Evolutionary conservation across 345 rosid species (phyloP).

Genomic region (Gossypium ekmanianum): DNA sequence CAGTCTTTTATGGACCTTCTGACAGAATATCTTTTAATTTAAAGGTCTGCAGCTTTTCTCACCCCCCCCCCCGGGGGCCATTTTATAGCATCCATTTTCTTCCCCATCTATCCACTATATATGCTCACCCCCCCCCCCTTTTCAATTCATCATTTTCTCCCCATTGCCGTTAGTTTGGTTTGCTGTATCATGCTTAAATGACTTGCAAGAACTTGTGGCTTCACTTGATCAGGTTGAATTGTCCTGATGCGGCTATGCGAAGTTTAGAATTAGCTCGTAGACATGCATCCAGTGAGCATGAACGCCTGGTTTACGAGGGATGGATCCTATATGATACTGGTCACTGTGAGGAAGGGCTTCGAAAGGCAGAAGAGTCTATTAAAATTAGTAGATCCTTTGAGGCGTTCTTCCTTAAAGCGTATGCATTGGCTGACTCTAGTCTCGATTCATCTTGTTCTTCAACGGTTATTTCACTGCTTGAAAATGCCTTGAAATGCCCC

Average conservation of each 20-base stretch:
- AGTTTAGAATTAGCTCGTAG: conserved; percentile 89
- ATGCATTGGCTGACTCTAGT: conserved; percentile 95
- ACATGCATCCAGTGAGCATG: conserved; percentile 84
- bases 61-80: neutral
- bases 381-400: conserved; percentile 84
- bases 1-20: neutral
- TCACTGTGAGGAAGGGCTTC: conserved; percentile 90
- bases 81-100: conserved; percentile 11
- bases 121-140: neutral
- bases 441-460: conserved; percentile 74
- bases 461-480: conserved; percentile 84
- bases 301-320: conserved; percentile 90
- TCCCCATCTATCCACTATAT: neutral
- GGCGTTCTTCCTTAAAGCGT: conserved; percentile 97
- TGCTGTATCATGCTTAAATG: conserved; percentile 3
- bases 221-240: conserved; percentile 63
- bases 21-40: neutral
- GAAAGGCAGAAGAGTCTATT: conserved; percentile 85
- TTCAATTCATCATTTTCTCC: neutral
- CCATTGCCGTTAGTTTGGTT: neutral
- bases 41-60: neutral
- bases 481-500: conserved; percentile 91
- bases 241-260: conserved; percentile 96
- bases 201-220: neutral
- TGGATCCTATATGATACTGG: conserved; percentile 98